Evolutionary conservation across 352 stramenopile genomes (phyloP), one percentile per base, ranked within the genome.

Genomic region (Phytopythium montanum): DNA sequence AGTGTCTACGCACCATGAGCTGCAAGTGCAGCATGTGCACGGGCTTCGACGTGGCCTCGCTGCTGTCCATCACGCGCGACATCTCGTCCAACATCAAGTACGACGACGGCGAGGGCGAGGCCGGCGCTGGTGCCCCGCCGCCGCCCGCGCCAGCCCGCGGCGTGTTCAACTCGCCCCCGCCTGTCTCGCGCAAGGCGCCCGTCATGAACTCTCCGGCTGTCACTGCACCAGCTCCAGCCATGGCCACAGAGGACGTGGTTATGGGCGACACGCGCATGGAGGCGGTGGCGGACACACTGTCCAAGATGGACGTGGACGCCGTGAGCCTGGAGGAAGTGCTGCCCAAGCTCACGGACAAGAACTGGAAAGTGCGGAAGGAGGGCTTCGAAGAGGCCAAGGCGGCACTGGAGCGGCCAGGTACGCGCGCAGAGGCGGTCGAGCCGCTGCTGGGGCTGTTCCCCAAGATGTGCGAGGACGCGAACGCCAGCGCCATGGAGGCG

Each of bases 351-450:
- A 72, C 68, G 16, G 85, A 95, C 55, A 94, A 92, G 68, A 92
- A 90, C 68, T 96, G 87, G 87, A 94, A 94, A 70, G 61, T 87
- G 18, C 75, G 87, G 9, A 96, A 94, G 75, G 79, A 90, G 66
- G 87, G 70, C 0, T 94, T 85, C 55, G 87, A 94, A 25, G 59
- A 88, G 38, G 62, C 92, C 48, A 95, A 91, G 52, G 59, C 66
- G 13, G 53, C 79, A 38, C 88, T 85, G 36, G 83, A 92, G 42
- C 73, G 72, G 45, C 56, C 65, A 14, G 75, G 67, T 44, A 66
- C 79, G 16, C 64, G 74, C 23, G 69, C 65, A 7, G 72, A 73
- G 23, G 74, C 85, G 31, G 75, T 88, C 36, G 50, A 64, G 54
- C 70, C 74, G 10, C 67, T 85, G 13, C 44, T 94, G 18, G 75